Percentiles rank a stretch among this genome's conserved stretches.
These are phyloP conservation scores for Phanerochaete carnosa DNA, from an alignment of 768 basidiomycete genomes.

Conservation along the genomic window DNA sequence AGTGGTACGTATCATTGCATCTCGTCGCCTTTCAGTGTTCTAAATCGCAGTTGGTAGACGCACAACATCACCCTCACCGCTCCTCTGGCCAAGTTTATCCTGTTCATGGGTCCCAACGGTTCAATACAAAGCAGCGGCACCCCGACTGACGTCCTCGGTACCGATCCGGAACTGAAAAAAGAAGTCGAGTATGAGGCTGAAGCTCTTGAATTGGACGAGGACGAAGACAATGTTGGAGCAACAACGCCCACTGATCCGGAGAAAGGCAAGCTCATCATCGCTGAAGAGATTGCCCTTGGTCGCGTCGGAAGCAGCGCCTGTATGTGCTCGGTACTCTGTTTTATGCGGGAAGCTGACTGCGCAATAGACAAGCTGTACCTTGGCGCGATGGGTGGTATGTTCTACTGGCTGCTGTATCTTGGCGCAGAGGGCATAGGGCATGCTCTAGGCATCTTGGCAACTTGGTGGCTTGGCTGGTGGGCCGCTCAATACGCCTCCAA, in stretches of 20 bases:
- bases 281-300: slow-evolving; percentile 60
- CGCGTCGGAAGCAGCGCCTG: slow-evolving; percentile 33
- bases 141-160: slow-evolving; percentile 42
- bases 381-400: slow-evolving; percentile 25
- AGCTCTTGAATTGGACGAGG: slow-evolving; percentile 23
- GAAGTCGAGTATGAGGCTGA: slow-evolving; percentile 19
- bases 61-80: slow-evolving; percentile 51
- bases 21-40: background rate
- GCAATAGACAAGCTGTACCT: slow-evolving; percentile 29
- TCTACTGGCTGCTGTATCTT: slow-evolving; percentile 21
- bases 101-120: slow-evolving; percentile 51
- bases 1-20: slow-evolving; percentile 31
- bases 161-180: slow-evolving; percentile 26
- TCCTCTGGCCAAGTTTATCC: slow-evolving; percentile 52
- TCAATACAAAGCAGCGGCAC: slow-evolving; percentile 43
- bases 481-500: slow-evolving; percentile 36
- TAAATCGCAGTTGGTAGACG: slow-evolving; percentile 27
- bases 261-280: slow-evolving; percentile 50
- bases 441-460: slow-evolving; percentile 22
- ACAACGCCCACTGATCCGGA: background rate
- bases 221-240: slow-evolving; percentile 7
- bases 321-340: background rate
- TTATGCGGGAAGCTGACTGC: background rate
- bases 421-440: slow-evolving; percentile 19
- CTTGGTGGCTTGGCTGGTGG: slow-evolving; percentile 45